phyloP scores from a whole-genome alignment of 2,329 filamentous ascomycete genomes.

The Passalora sequoiae region DNA sequence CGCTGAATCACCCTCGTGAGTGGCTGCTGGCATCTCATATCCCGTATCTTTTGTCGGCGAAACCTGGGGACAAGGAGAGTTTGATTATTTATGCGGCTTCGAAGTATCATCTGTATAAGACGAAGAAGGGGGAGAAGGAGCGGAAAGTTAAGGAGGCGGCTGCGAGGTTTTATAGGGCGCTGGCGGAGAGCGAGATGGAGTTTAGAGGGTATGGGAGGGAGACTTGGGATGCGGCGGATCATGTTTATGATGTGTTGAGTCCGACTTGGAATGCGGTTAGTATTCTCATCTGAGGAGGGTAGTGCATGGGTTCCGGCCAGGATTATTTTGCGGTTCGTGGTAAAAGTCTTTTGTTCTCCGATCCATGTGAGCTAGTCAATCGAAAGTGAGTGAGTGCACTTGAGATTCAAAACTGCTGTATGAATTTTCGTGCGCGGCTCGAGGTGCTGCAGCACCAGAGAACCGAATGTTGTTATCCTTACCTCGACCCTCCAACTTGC shows the following conservation, averaged over 20 bases:
- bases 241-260: conserved; percentile 16
- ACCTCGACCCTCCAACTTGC: too few species aligned
- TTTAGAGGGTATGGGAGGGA: conserved; percentile 12
- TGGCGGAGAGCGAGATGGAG: conserved; percentile 17
- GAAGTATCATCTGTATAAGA: conserved; percentile 18
- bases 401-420: too few species aligned
- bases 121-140: conserved; percentile 10
- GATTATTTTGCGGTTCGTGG: too few species aligned
- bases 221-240: conserved; percentile 14
- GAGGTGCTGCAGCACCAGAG: too few species aligned
- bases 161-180: conserved; percentile 15
- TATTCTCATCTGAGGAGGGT: conserved; percentile 15
- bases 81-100: conserved; percentile 18
- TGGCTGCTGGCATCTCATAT: conserved; percentile 46
- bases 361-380: too few species aligned
- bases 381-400: too few species aligned
- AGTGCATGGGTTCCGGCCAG: too few species aligned
- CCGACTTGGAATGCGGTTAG: conserved; percentile 18
- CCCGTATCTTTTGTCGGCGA: conserved; percentile 36
- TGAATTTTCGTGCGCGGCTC: too few species aligned
- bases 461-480: too few species aligned
- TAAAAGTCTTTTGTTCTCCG: too few species aligned
- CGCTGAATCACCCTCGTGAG: conserved; percentile 39
- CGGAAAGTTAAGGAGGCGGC: conserved; percentile 14
- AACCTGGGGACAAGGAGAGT: conserved; percentile 17